phyloP scores from a whole-genome alignment of 2,329 filamentous ascomycete species.

The Aureobasidium mangrovei region DNA sequence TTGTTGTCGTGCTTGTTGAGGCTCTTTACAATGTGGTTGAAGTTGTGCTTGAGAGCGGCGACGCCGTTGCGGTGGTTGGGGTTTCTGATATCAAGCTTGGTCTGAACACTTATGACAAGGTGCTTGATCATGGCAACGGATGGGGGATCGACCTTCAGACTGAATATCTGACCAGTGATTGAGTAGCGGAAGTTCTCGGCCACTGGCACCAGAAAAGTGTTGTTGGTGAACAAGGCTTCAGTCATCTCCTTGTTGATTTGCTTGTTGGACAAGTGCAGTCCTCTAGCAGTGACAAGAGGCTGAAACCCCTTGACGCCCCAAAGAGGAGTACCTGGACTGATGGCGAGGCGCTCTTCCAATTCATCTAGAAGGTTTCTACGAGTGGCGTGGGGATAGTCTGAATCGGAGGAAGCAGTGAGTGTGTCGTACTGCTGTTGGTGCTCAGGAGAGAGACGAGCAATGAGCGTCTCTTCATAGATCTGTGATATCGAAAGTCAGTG shows the following conservation, averaged over 20 bases:
- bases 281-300: neutral
- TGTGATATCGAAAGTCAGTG: neutral
- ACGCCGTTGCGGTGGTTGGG: neutral
- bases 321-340: neutral
- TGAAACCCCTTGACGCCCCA: neutral
- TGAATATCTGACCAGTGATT: neutral
- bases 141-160: neutral
- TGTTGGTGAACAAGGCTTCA: neutral
- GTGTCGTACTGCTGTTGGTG: neutral
- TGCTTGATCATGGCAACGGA: neutral
- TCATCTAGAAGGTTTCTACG: neutral
- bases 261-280: neutral
- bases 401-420: neutral
- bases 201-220: neutral
- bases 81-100: neutral
- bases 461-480: neutral
- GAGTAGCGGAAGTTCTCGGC: neutral
- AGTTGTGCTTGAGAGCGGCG: constrained; percentile 5
- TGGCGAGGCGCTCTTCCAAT: neutral
- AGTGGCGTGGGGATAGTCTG: neutral
- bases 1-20: neutral
- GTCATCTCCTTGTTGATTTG: constrained; percentile 3
- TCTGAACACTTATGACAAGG: neutral
- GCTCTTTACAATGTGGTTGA: constrained; percentile 6
- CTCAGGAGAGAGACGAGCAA: neutral